Conservation (phyloP, 305 asterid species). For the Lippia alba region DNA sequence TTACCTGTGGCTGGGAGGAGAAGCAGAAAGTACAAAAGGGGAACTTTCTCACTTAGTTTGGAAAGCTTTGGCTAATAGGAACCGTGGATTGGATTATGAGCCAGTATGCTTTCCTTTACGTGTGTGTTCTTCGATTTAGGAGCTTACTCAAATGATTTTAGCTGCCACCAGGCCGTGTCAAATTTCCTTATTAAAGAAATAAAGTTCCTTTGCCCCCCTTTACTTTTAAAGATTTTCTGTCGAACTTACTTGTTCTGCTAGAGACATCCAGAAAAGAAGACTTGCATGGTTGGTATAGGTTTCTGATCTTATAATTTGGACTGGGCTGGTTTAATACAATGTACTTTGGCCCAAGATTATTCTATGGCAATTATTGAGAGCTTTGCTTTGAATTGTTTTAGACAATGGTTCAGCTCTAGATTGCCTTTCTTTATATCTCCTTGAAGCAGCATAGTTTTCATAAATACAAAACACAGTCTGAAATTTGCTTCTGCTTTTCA, state of each 20-base stretch:
- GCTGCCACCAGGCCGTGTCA: constrained; percentile 10
- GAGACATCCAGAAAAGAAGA: background rate
- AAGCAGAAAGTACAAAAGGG: constrained; percentile 12
- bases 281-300: constrained; percentile 19
- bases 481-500: background rate
- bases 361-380: background rate
- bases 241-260: background rate
- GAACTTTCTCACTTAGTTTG: background rate
- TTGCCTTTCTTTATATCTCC: background rate
- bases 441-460: constrained; percentile 18
- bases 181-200: background rate
- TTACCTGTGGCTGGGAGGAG: constrained; percentile 21
- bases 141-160: constrained; percentile 8
- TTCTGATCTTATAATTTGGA: constrained; percentile 3
- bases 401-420: constrained; percentile 1
- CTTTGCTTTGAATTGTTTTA: background rate
- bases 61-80: background rate
- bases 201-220: background rate
- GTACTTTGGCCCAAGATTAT: constrained; percentile 6
- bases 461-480: constrained; percentile 3
- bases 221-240: background rate
- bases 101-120: background rate
- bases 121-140: background rate
- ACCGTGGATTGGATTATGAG: constrained; percentile 4
- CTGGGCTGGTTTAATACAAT: constrained; percentile 10